phyloP scores from a whole-genome alignment of 768 basidiomycete species.

The Pholiota microspora region DNA sequence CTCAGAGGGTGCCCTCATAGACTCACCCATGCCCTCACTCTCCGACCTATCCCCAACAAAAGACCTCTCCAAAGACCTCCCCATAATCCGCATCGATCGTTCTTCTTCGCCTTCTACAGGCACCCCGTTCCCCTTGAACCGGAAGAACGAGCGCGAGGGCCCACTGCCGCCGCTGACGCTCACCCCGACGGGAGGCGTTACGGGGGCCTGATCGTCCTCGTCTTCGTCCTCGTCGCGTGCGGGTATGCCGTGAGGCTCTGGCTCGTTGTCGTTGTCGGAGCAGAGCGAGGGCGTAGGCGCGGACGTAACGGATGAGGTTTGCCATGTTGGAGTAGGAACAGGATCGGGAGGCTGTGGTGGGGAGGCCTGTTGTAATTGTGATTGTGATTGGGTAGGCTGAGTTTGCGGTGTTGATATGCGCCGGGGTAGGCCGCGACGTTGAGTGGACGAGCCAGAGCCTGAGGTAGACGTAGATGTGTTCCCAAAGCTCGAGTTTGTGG shows the following conservation, averaged over 20 bases:
- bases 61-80: background rate
- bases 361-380: background rate
- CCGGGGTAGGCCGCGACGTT: background rate
- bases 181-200: conserved; percentile 42
- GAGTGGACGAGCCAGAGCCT: background rate
- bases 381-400: background rate
- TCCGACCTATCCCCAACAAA: background rate
- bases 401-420: background rate
- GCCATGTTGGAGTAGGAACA: conserved; percentile 15
- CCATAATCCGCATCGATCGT: background rate
- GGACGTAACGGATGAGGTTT: conserved; percentile 27
- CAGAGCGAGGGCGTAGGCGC: conserved; percentile 68
- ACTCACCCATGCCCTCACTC: too few species aligned
- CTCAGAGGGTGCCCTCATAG: too few species aligned
- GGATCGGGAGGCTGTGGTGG: conserved; percentile 10
- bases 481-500: conserved; percentile 2
- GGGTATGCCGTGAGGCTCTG: conserved; percentile 23
- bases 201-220: conserved; percentile 51
- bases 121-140: conserved; percentile 26
- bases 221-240: conserved; percentile 35
- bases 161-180: conserved; percentile 6
- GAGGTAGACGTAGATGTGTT: conserved; percentile 2
- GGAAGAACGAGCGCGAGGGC: conserved; percentile 22
- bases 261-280: conserved; percentile 62
- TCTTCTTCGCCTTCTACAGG: conserved; percentile 18